Percentiles rank a stretch among this genome's conserved stretches.
phyloP scores from a whole-genome alignment of 495 filamentous ascomycete species.

The Neurospora tetrasperma region DNA sequence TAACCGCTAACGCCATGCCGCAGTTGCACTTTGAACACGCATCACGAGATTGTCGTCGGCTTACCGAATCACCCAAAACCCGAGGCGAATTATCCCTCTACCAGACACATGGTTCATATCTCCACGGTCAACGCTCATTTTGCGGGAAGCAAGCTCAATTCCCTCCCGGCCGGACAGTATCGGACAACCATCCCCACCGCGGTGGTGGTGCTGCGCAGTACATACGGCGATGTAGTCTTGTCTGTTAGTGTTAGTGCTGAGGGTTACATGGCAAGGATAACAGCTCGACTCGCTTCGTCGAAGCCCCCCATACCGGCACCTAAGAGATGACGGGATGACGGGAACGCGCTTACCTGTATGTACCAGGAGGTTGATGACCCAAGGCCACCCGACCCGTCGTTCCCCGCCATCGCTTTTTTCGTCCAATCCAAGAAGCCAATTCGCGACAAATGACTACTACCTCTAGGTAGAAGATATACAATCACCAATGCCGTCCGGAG shows the following conservation, averaged over 20 bases:
- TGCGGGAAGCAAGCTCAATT: too few relatives aligned
- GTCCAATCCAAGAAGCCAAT: background rate
- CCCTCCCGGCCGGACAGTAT: background rate
- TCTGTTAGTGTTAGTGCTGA: background rate
- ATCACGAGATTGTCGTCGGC: background rate
- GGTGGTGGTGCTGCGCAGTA: background rate
- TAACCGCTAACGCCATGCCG: background rate
- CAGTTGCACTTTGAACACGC: background rate
- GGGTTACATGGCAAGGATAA: background rate
- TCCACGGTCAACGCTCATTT: background rate
- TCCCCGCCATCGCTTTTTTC: background rate
- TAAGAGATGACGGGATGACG: too few relatives aligned
- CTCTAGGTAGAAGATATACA: too few relatives aligned
- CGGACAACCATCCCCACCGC: background rate
- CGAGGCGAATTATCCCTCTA: background rate
- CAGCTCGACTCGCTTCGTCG: background rate
- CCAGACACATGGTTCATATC: background rate
- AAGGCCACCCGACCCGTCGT: background rate
- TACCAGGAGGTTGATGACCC: too few relatives aligned
- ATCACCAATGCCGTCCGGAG: background rate
- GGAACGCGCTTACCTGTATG: background rate
- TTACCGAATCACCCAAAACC: background rate
- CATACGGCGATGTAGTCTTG: background rate
- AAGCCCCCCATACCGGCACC: background rate
- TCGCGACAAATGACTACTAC: background rate